These are phyloP conservation scores for Eutypella sp. DNA, from an alignment of 2,329 filamentous ascomycete species.

Conservation along the genomic window DNA sequence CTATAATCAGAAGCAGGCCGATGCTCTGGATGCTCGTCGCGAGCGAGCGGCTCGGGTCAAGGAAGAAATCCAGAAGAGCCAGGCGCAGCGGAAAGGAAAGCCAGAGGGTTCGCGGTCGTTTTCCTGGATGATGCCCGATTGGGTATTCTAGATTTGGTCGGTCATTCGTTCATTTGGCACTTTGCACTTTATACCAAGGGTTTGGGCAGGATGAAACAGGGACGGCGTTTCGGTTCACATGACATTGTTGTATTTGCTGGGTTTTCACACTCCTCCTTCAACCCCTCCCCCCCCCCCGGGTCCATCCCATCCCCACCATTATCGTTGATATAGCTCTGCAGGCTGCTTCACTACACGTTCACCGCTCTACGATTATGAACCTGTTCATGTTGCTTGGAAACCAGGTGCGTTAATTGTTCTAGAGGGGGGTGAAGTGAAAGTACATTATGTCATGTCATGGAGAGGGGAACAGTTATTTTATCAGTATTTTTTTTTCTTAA, in stretches of 20 bases:
- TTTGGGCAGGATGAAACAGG: conserved; percentile 18
- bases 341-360: too few relatives aligned
- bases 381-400: too few relatives aligned
- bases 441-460: not conserved
- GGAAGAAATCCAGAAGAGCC: conserved; percentile 23
- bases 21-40: conserved; percentile 25
- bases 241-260: conserved; percentile 17
- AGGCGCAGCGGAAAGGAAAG: conserved; percentile 21
- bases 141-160: conserved; percentile 12
- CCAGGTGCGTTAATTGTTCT: too few relatives aligned
- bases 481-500: too few relatives aligned
- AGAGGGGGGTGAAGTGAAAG: too few relatives aligned
- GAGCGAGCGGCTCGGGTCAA: conserved; percentile 22
- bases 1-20: conserved; percentile 31
- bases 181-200: conserved; percentile 25
- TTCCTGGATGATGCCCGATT: conserved; percentile 19
- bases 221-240: conserved; percentile 24
- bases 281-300: conserved; percentile 4
- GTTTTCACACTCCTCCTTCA: conserved; percentile 11
- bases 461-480: not conserved
- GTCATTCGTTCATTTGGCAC: conserved; percentile 9
- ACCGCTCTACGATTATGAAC: too few relatives aligned
- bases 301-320: conserved; percentile 2
- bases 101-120: conserved; percentile 15
- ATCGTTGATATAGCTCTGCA: not conserved